These are phyloP conservation scores for Alternaria hordeiaustralica DNA, from an alignment of 2,329 filamentous ascomycete species.

Conservation along the genomic window DNA sequence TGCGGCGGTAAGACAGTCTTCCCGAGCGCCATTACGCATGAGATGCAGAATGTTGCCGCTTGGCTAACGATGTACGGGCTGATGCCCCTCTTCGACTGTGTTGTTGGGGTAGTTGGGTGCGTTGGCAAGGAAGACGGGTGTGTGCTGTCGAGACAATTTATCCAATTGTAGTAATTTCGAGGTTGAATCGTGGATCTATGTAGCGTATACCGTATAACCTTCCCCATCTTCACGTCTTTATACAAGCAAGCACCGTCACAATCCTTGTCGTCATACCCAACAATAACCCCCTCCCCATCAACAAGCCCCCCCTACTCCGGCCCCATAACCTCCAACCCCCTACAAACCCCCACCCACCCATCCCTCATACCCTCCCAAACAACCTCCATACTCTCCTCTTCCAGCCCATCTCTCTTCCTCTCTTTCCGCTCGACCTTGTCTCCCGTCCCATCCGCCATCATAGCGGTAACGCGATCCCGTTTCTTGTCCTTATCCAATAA, in stretches of 20 bases:
- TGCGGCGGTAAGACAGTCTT: background rate
- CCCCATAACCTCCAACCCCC: slow-evolving; percentile 45
- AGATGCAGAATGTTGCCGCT: background rate
- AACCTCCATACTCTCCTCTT: slow-evolving; percentile 36
- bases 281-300: background rate
- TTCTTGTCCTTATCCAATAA: slow-evolving; percentile 19
- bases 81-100: too few relatives aligned
- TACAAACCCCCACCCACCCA: slow-evolving; percentile 43
- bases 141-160: background rate
- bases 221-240: rapidly evolving
- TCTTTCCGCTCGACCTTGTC: slow-evolving; percentile 38
- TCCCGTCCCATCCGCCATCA: slow-evolving; percentile 34
- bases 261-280: background rate
- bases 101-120: too few relatives aligned
- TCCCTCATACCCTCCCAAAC: slow-evolving; percentile 43
- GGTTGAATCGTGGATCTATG: background rate
- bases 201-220: background rate
- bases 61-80: background rate
- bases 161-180: background rate
- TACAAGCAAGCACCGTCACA: background rate
- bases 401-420: slow-evolving; percentile 37
- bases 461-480: slow-evolving; percentile 14
- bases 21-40: background rate
- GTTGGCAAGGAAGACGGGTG: background rate
- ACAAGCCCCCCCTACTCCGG: slow-evolving; percentile 8